Percentiles rank a stretch among this genome's conserved stretches.
These are phyloP conservation scores for Gossypium davidsonii DNA, from an alignment of 441 rosid genomes.

Conservation along the genomic window DNA sequence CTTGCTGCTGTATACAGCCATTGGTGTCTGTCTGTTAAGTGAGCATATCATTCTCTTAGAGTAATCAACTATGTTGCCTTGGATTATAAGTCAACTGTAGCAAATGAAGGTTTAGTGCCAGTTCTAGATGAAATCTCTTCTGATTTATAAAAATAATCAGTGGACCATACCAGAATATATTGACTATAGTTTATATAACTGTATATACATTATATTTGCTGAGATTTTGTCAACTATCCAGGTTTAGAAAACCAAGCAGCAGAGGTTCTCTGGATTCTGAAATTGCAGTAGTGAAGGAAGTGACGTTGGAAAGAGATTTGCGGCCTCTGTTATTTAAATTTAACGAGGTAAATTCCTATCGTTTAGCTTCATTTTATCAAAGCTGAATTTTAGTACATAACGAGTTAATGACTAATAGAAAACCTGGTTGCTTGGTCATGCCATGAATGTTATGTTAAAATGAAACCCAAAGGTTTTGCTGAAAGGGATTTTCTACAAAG, in stretches of 20 bases:
- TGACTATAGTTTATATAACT: background rate
- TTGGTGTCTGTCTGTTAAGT: background rate
- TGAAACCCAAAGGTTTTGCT: background rate
- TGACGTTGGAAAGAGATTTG: slow-evolving; percentile 53
- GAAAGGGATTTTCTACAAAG: background rate
- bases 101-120: background rate
- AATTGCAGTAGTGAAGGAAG: slow-evolving; percentile 31
- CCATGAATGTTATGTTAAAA: background rate
- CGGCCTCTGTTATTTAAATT: slow-evolving; percentile 81
- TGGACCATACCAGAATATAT: background rate
- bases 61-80: background rate
- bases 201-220: slow-evolving; percentile 9
- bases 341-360: slow-evolving; percentile 58
- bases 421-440: background rate
- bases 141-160: background rate
- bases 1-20: background rate
- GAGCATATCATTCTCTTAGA: background rate
- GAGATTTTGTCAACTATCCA: slow-evolving; percentile 26
- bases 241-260: slow-evolving; percentile 58
- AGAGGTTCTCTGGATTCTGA: slow-evolving; percentile 43
- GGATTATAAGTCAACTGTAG: background rate
- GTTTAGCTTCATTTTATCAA: background rate
- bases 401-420: background rate
- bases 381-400: background rate
- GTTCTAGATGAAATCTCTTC: background rate